A percentile compares a stretch with the other conserved stretches of the same genome.
These are phyloP conservation scores for Pisolithus tinctorius DNA, from an alignment of 768 basidiomycete species.

Conservation along the genomic window DNA sequence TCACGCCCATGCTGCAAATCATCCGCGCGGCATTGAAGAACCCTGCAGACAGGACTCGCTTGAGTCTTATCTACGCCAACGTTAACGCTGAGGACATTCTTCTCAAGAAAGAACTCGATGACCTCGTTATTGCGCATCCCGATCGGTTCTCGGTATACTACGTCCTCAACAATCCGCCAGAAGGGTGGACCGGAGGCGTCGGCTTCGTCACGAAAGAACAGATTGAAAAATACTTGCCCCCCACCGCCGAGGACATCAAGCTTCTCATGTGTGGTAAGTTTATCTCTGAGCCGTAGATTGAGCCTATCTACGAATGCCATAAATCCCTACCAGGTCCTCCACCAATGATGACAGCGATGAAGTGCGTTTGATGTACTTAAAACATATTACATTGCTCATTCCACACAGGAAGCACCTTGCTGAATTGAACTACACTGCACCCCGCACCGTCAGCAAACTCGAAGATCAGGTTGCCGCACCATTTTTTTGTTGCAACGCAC, in stretches of 20 bases:
- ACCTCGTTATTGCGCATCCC: slow-evolving; percentile 56
- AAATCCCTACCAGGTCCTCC: slow-evolving; percentile 45
- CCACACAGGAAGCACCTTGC: slow-evolving; percentile 73
- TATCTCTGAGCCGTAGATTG: slow-evolving; percentile 3
- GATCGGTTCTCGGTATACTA: slow-evolving; percentile 76
- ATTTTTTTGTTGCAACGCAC: background rate
- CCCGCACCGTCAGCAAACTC: slow-evolving; percentile 88
- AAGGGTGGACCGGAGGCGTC: slow-evolving; percentile 78
- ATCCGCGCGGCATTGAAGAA: slow-evolving; percentile 90
- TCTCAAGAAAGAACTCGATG: slow-evolving; percentile 81
- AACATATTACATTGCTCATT: slow-evolving; percentile 2
- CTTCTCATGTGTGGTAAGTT: slow-evolving; percentile 79
- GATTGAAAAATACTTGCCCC: slow-evolving; percentile 77
- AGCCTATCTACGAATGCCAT: background rate
- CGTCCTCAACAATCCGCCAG: slow-evolving; percentile 92
- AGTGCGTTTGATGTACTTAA: slow-evolving; percentile 37
- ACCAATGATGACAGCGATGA: slow-evolving; percentile 76
- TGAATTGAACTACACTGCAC: slow-evolving; percentile 81
- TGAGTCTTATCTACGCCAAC: slow-evolving; percentile 95
- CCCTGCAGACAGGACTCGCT: slow-evolving; percentile 72
- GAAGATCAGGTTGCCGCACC: slow-evolving; percentile 61
- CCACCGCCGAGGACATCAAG: slow-evolving; percentile 60
- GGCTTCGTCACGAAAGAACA: slow-evolving; percentile 94
- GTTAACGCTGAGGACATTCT: slow-evolving; percentile 91
- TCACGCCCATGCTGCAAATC: slow-evolving; percentile 99